Evolutionary conservation across 2,329 filamentous ascomycete species (phyloP).

Genomic region (Sclerotinia spermophila): DNA sequence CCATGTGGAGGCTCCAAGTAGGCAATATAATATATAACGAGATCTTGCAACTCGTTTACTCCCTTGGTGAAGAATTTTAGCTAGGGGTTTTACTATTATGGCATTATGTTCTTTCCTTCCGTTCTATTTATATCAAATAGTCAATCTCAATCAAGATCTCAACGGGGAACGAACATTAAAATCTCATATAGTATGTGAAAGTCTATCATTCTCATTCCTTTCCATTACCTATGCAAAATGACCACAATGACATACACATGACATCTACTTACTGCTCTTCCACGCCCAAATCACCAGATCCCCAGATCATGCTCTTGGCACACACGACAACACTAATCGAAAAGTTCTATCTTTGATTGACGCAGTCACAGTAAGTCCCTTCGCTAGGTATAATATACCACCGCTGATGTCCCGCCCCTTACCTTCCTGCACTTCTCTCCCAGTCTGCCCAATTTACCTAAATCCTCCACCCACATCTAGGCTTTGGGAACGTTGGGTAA

Average conservation of each 20-base stretch:
- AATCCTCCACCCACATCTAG: slow-evolving; percentile 13
- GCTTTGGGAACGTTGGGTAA: slow-evolving; percentile 41
- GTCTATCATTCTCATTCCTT: not conserved
- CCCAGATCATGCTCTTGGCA: not conserved
- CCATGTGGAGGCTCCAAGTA: not conserved
- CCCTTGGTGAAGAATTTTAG: not conserved
- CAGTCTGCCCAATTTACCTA: not conserved
- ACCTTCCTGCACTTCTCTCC: not conserved
- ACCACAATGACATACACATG: not conserved
- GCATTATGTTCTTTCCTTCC: not conserved
- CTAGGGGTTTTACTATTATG: too few relatives aligned
- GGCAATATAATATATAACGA: not conserved
- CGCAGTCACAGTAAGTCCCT: not conserved
- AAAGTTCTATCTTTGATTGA: not conserved
- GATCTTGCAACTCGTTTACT: not conserved
- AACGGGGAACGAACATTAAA: not conserved
- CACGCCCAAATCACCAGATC: not conserved
- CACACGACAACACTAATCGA: not conserved
- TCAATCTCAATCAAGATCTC: not conserved
- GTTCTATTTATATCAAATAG: not conserved
- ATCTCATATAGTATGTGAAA: not conserved
- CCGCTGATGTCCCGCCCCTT: not conserved
- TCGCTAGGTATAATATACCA: not conserved
- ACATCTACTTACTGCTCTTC: not conserved
- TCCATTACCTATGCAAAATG: not conserved